phyloP scores from a whole-genome alignment of 345 rosid genomes.

The Brassica cretica region DNA sequence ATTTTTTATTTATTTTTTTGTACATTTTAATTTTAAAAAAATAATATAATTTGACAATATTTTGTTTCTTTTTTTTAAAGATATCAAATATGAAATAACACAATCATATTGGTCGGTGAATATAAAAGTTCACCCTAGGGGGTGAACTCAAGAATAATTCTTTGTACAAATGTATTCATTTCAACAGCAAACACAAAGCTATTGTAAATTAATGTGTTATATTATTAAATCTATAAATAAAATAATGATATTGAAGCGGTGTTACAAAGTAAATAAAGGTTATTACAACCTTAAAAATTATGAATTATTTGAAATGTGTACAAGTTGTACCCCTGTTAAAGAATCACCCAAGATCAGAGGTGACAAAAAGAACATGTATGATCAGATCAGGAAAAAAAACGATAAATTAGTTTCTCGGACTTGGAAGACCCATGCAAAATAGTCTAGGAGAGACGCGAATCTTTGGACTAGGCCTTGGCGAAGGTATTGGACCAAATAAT shows the following conservation, averaged over 20 bases:
- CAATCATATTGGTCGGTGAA: no score
- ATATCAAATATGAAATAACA: no score
- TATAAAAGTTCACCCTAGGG: no score
- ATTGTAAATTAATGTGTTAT: background rate
- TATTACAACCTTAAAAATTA: background rate
- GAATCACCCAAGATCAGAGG: slow-evolving; percentile 16
- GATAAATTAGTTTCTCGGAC: slow-evolving; percentile 49
- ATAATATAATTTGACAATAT: no score
- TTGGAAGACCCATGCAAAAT: slow-evolving; percentile 78
- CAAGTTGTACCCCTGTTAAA: slow-evolving; percentile 14
- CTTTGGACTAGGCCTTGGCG: slow-evolving; percentile 82
- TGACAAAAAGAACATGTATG: background rate
- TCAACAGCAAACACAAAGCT: slow-evolving; percentile 1
- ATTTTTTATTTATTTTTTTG: no score
- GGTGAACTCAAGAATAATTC: no score
- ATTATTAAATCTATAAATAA: background rate
- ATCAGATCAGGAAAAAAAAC: background rate
- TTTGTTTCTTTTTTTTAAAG: no score
- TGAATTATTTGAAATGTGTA: slow-evolving; percentile 8
- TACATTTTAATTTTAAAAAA: no score
- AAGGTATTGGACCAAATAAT: slow-evolving; percentile 73
- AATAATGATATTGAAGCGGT: slow-evolving; percentile 1
- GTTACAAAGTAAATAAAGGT: slow-evolving; percentile 21
- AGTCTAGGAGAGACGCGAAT: slow-evolving; percentile 75
- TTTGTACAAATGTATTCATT: background rate